Base-by-base conservation (phyloP, 805 yeast species). In the Zygotorulaspora sp. region DNA sequence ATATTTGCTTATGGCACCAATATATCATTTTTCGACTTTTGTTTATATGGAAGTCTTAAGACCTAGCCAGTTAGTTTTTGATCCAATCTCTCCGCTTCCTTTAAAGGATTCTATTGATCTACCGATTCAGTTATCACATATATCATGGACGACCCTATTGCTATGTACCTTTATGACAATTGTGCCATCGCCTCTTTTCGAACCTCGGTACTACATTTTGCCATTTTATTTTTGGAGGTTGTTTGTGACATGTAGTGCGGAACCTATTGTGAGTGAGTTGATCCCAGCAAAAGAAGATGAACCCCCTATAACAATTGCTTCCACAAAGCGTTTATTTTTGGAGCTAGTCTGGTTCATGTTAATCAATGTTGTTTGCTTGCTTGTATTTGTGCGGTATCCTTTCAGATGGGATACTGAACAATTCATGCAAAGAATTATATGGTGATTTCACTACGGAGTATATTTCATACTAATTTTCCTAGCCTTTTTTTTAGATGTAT, bases 141-240 rank as follows among this genome's bases (percentile, higher is more conserved):
- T 69, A 14, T 62, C 80, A n/a, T 68, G 73, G 28, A 35, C 75
- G 4, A 72, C 78, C 0, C 78, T 71, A 42, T 37, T 77, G 2
- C 59, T 62, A 0, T 80, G 88, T 29, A 67, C 76, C 0, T 50
- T 70, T 1, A 58, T 77, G 5, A 82, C 92, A 0, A 67, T 92
- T 14, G 74, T 83, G 0, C 96, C 97, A 14, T 80, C 96, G 0
- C 98, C 97, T 4, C 67, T 92, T 47, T 80, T 92, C 53, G 98
- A 92, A 61, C 96, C 97, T 33, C 74, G 98, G 41, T 92, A 92
- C 58, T 92, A 82, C 59, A 84, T 90, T 33, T 51, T 87, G 4
- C 97, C 97, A 3, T 78, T 75, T 55, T 57, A 83, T 9, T 60
- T 88, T 26, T 87, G 89, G 77, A 73, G 97, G 49, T 36, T 85